Conservation (phyloP, 306 rosid species). For the Psophocarpus tetragonolobus region DNA sequence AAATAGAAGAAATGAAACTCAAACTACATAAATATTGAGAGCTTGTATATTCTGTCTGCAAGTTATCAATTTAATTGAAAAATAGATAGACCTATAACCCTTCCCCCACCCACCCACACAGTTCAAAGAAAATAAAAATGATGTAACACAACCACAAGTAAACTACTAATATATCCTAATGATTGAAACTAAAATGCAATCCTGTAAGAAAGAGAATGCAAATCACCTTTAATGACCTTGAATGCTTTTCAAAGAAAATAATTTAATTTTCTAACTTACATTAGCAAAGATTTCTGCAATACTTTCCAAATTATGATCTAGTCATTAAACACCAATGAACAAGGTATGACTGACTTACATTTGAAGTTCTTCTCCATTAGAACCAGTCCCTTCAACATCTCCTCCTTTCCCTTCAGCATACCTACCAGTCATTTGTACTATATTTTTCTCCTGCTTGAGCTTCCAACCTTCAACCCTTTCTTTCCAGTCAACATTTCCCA, state of each 20-base stretch:
- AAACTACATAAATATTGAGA: slow-evolving; percentile 20
- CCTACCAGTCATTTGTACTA: slow-evolving; percentile 73
- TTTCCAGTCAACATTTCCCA: slow-evolving; percentile 99
- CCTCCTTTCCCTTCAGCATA: slow-evolving; percentile 91
- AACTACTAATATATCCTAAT: background rate
- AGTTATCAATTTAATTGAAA: background rate
- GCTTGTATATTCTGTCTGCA: background rate
- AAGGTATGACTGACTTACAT: slow-evolving; percentile 54
- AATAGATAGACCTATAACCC: background rate
- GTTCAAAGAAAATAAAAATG: background rate
- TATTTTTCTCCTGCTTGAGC: slow-evolving; percentile 90
- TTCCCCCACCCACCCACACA: background rate
- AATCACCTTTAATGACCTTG: background rate
- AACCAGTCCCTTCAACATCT: slow-evolving; percentile 95
- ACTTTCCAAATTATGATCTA: background rate
- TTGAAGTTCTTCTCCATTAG: slow-evolving; percentile 97
- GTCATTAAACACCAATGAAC: slow-evolving; percentile 12
- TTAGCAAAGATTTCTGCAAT: background rate
- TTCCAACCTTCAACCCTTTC: slow-evolving; percentile 99
- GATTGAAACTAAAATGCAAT: background rate
- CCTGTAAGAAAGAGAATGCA: background rate
- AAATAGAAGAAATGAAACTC: slow-evolving; percentile 9
- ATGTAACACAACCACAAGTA: background rate
- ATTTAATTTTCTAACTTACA: background rate
- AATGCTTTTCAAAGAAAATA: slow-evolving; percentile 9